phyloP scores from a whole-genome alignment of 352 stramenopile genomes.

The Ophiocytium majus region DNA sequence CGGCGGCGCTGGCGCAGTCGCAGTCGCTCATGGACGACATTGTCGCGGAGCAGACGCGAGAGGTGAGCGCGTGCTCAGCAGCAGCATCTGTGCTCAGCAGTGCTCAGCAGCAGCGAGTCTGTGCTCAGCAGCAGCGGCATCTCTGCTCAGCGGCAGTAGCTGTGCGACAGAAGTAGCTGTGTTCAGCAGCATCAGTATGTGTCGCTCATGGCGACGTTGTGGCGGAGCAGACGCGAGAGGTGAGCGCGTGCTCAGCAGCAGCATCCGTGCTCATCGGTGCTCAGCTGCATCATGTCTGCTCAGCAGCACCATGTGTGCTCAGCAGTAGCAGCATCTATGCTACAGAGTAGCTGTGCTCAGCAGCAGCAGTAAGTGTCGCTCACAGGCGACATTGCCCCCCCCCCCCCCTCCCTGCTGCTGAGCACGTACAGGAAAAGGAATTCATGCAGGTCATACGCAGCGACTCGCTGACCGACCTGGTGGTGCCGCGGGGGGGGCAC shows the following conservation, averaged over 20 bases:
- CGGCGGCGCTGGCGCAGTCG: not conserved
- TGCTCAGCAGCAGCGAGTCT: no score
- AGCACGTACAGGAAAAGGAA: conserved; percentile 40
- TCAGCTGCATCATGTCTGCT: no score
- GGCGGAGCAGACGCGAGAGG: not conserved
- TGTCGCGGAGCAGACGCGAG: not conserved
- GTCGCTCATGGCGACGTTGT: not conserved
- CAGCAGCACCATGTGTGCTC: no score
- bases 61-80: no score
- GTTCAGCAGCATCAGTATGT: no score
- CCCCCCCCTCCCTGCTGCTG: not conserved
- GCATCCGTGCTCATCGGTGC: no score
- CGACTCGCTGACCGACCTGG: conserved; percentile 33
- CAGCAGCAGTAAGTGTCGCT: no score
- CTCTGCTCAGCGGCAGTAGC: no score
- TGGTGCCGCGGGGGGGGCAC: conserved; percentile 27
- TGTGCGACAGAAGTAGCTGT: not conserved
- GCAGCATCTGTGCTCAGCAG: no score
- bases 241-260: no score
- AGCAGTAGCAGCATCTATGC: not conserved
- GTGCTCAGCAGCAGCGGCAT: no score
- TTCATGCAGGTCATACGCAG: conserved; percentile 28
- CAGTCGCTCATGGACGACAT: not conserved
- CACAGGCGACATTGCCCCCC: no score
- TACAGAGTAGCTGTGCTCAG: not conserved